phyloP scores from a whole-genome alignment of 1,284 basidiomycete genomes.

The Mixia osmundae region DNA sequence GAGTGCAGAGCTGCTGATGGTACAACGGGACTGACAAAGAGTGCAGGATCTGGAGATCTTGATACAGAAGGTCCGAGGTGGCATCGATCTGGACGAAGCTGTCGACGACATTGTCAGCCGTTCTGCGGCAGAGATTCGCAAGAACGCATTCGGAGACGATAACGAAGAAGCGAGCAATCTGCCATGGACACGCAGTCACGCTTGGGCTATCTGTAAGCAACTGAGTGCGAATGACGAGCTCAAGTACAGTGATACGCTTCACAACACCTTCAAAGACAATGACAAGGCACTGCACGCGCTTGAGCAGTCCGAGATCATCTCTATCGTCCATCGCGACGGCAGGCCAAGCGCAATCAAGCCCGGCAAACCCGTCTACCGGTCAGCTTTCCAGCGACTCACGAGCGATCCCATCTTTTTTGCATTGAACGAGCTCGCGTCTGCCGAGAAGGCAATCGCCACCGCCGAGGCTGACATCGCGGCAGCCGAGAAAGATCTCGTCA shows the following conservation, averaged over 20 bases:
- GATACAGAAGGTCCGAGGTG: constrained; percentile 59
- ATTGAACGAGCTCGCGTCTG: constrained; percentile 54
- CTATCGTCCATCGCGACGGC: constrained; percentile 53
- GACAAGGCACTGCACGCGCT: constrained; percentile 56
- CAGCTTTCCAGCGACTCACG: constrained; percentile 59
- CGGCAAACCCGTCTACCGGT: constrained; percentile 69
- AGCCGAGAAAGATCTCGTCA: constrained; percentile 40
- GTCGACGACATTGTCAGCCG: constrained; percentile 46
- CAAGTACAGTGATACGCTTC: constrained; percentile 56
- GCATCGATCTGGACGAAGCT: constrained; percentile 47
- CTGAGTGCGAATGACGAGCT: constrained; percentile 51
- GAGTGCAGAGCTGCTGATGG: no score
- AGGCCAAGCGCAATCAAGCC: constrained; percentile 35
- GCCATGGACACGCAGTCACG: constrained; percentile 67
- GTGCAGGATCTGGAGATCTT: constrained; percentile 69
- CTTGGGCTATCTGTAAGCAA: constrained; percentile 56
- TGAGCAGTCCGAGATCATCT: constrained; percentile 73
- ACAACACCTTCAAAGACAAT: constrained; percentile 77
- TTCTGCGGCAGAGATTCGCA: constrained; percentile 50
- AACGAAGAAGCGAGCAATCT: constrained; percentile 56
- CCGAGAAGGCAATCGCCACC: constrained; percentile 42
- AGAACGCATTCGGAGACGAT: constrained; percentile 69
- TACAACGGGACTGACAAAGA: no score
- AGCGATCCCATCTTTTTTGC: constrained; percentile 57
- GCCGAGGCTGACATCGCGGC: constrained; percentile 40